Evolutionary conservation across 805 yeast genomes (phyloP).

Genomic region (Candida xiaguanensis): DNA sequence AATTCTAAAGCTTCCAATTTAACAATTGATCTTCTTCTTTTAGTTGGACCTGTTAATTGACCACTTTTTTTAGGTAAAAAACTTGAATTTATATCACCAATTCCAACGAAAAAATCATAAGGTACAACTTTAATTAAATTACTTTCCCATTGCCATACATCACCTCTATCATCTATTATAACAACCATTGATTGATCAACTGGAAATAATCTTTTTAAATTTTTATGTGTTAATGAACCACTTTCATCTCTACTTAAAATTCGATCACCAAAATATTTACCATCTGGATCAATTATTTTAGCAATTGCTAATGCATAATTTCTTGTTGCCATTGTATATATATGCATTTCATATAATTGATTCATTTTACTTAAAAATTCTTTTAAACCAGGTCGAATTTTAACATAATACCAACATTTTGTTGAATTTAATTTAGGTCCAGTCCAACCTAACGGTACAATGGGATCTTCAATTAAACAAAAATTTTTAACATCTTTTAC

Average conservation of each 20-base stretch:
- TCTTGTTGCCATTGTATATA: conserved; percentile 97
- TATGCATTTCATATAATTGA: conserved; percentile 79
- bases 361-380: conserved; percentile 66
- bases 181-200: conserved; percentile 96
- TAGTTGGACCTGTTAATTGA: conserved; percentile 57
- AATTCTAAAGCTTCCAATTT: conserved; percentile 42
- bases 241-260: conserved; percentile 92
- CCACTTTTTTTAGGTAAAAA: conserved; percentile 79
- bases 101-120: conserved; percentile 92
- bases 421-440: conserved; percentile 60
- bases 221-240: conserved; percentile 87
- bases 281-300: conserved; percentile 85
- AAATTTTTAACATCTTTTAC: conserved; percentile 79
- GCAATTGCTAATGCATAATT: conserved; percentile 90
- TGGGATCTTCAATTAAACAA: conserved; percentile 70
- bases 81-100: conserved; percentile 94
- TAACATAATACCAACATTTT: conserved; percentile 86
- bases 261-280: conserved; percentile 82
- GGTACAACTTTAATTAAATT: conserved; percentile 91
- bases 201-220: conserved; percentile 83
- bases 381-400: conserved; percentile 80
- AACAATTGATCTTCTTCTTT: conserved; percentile 54
- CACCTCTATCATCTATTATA: conserved; percentile 95
- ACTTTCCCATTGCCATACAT: conserved; percentile 97
- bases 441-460: conserved; percentile 52